Percentiles rank a stretch among this genome's conserved stretches.
phyloP scores from a whole-genome alignment of 768 basidiomycete species.

The Russula emetica region DNA sequence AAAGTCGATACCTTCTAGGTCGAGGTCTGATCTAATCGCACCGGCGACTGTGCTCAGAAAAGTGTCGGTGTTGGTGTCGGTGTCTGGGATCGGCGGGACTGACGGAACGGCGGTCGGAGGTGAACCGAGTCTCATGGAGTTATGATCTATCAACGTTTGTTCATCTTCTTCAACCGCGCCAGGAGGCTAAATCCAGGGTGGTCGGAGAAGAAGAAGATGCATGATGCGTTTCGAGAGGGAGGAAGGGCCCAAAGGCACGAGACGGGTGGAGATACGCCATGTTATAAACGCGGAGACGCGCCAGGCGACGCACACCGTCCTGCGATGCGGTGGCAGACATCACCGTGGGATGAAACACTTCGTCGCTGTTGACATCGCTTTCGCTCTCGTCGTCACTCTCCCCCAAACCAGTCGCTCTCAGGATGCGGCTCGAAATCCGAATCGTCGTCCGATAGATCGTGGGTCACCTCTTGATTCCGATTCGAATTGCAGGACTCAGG shows the following conservation, averaged over 20 bases:
- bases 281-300: conserved; percentile 38
- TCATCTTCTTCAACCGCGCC: background rate
- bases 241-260: conserved; percentile 39
- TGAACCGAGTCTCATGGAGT: background rate
- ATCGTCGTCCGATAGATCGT: conserved; percentile 2
- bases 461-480: background rate
- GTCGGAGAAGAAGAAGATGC: background rate
- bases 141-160: background rate
- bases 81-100: conserved; percentile 9
- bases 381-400: conserved; percentile 5
- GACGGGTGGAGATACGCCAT: conserved; percentile 35
- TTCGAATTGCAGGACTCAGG: background rate
- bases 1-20: background rate
- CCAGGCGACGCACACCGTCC: conserved; percentile 33
- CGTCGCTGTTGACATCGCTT: conserved; percentile 13
- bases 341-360: background rate
- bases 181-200: background rate
- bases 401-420: background rate
- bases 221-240: conserved; percentile 28
- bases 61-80: background rate
- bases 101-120: background rate
- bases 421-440: background rate
- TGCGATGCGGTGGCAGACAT: background rate
- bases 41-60: background rate
- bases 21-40: background rate